Evolutionary conservation across 257 asterid species (phyloP), one percentile per base, ranked within the genome.

Genomic region (Solanum chmielewskii): DNA sequence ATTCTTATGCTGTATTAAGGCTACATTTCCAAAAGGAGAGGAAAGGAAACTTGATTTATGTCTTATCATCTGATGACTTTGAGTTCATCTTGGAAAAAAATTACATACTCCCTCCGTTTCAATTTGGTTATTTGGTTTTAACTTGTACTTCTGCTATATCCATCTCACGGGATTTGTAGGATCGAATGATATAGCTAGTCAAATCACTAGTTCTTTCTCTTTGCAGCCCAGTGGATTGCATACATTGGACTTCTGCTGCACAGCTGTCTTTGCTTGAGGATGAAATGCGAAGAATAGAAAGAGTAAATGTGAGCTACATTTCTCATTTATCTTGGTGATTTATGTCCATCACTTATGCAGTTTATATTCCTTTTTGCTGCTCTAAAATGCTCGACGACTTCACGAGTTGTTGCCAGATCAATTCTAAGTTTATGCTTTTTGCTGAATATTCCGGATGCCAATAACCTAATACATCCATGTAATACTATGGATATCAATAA

Each of bases 201-300:
- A 15, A 81, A 35, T 41, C 23, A 83, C 83, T 83, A 45, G 35
- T 86, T 86, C 71, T 89, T 66, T 88, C 88, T 44, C 47, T 94
- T 94, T 91, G 69, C 97, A 97, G 99, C 94, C 99, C 99, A 42
- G 98, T 97, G 87, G 98, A 95, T 90, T 97, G 99, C 91, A 97
- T 97, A 60, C 96, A 97, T 87, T 92, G 98, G 99, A 97, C 97
- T 78, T 97, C 99, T 59, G 99, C 99, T 90, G 97, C 98, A 87
- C 99, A 97, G 89, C 89, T 97, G 81, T 95, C 99, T 37, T 92
- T 97, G 90, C 97, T 97, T 31, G 99, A 97, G 90, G 99, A 97
- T 87, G 99, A 97, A 91, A 97, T 97, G 99, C 92, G 98, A 84
- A 96, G 99, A 93, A 93, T 97, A 20, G 99, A 97, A 93, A 90